These are phyloP conservation scores for Moniliella sp. DNA, from an alignment of 1,284 basidiomycete genomes.

Conservation along the genomic window DNA sequence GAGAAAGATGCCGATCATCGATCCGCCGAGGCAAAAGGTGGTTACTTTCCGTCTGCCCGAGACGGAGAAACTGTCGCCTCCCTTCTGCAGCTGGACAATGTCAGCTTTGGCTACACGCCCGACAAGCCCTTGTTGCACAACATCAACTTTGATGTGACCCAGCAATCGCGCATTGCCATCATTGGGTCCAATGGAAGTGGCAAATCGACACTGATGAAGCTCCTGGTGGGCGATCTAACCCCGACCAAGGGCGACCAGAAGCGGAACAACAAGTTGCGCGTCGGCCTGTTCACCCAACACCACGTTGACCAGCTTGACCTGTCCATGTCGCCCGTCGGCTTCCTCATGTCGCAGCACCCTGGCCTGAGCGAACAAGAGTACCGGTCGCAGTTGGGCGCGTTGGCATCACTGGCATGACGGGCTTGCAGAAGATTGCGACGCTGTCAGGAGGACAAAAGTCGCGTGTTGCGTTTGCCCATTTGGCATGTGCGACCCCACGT, in stretches of 20 bases:
- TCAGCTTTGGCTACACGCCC: slow-evolving; percentile 67
- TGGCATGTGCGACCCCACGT: slow-evolving; percentile 79
- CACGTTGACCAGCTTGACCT: slow-evolving; percentile 81
- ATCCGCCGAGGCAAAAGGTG: slow-evolving; percentile 62
- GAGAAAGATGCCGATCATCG: slow-evolving; percentile 86
- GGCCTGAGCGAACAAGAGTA: slow-evolving; percentile 93
- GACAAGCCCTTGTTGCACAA: slow-evolving; percentile 59
- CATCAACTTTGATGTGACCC: slow-evolving; percentile 57
- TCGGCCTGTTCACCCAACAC: slow-evolving; percentile 46
- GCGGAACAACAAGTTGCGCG: slow-evolving; percentile 65
- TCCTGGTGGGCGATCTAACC: slow-evolving; percentile 70
- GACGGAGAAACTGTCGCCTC: slow-evolving; percentile 43
- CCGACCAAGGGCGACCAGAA: slow-evolving; percentile 62
- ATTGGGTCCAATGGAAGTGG: slow-evolving; percentile 29
- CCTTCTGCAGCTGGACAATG: slow-evolving; percentile 82
- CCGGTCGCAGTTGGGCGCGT: slow-evolving; percentile 77
- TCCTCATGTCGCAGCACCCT: slow-evolving; percentile 71
- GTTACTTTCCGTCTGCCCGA: slow-evolving; percentile 42
- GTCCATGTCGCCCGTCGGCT: slow-evolving; percentile 67
- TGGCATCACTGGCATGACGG: slow-evolving; percentile 94
- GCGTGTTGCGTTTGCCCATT: slow-evolving; percentile 78
- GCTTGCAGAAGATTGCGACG: slow-evolving; percentile 50
- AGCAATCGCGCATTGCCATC: slow-evolving; percentile 21
- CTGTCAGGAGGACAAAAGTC: slow-evolving; percentile 75
- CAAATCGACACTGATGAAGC: slow-evolving; percentile 74